Base-by-base conservation (phyloP, 2,329 filamentous ascomycete genomes). In the Penicillium vulpinum region DNA sequence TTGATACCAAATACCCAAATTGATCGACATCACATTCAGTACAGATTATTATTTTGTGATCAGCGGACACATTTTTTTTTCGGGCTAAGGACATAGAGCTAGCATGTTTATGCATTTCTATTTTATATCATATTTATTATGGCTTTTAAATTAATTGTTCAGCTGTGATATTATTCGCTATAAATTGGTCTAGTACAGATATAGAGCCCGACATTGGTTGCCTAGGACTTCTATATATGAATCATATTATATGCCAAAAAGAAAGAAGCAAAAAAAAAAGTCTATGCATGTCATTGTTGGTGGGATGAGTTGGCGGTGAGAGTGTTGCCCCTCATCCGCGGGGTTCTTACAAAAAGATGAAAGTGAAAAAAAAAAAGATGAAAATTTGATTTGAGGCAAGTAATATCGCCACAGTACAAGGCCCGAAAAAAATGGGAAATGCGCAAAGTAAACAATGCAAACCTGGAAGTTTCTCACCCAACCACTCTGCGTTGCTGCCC, bases 401-500 rank as follows among this genome's bases (percentile, higher is more conserved):
- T n/a, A 35, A 41, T 22, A 44, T 45, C 24, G 24, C 51, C 29
- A 50, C 24, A 18, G 13, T 28, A 40, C 11, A 40, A 7, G 28
- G 8, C 22, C 28, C 24, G 26, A 52, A 62, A 49, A 50, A 47
- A 24, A 59, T 4, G 5, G 13, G 15, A 35, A 35, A 24, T 24
- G 39, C 28, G 53, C 38, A 48, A 56, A 38, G 39, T 60, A 56
- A 58, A 53, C 50, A 60, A 55, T 56, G 36, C 54, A 54, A 62
- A 57, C 46, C 46, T n/a, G 54, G 35, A 29, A 36, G 36, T 45
- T 48, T 40, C 41, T 60, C 51, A 62, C 58, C 57, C 62, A 61
- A 63, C 60, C 39, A 35, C 54, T 60, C 65, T 73, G 71, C 68
- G 69, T 75, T 73, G 72, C 71, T 75, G 72, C 72, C 72, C 72